Percentiles rank a stretch among this genome's conserved stretches.
Conservation (phyloP, 1,284 basidiomycete genomes). For the Anthracocystis panici-leucophaei region DNA sequence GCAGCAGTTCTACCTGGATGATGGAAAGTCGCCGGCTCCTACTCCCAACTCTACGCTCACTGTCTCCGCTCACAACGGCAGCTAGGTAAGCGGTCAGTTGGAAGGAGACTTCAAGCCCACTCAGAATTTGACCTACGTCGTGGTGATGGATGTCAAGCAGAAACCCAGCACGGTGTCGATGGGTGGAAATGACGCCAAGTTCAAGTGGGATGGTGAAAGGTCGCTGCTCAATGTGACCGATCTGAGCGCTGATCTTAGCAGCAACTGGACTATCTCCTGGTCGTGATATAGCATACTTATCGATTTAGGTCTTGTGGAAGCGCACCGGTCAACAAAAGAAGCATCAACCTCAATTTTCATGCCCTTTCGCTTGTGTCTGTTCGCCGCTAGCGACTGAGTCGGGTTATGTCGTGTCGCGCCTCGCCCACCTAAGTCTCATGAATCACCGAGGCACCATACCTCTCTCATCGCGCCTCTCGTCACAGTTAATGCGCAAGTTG, state of each 20-base stretch:
- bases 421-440: too few species aligned
- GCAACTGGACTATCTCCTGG: slow-evolving; percentile 25
- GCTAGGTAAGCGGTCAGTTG: slow-evolving; percentile 35
- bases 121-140: slow-evolving; percentile 72
- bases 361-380: too few species aligned
- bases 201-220: slow-evolving; percentile 31
- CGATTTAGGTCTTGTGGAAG: too few species aligned
- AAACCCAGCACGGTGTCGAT: slow-evolving; percentile 41
- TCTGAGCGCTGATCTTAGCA: slow-evolving; percentile 43
- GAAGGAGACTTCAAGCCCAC: slow-evolving; percentile 72
- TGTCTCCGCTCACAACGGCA: slow-evolving; percentile 17
- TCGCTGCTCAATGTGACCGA: slow-evolving; percentile 50
- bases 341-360: too few species aligned
- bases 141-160: slow-evolving; percentile 72
- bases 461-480: background rate
- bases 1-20: slow-evolving; percentile 77
- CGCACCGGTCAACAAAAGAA: too few species aligned
- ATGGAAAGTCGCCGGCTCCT: slow-evolving; percentile 71
- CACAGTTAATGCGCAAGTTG: background rate
- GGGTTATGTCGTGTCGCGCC: too few species aligned
- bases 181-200: slow-evolving; percentile 4
- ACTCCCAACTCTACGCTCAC: slow-evolving; percentile 32
- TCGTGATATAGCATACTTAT: slow-evolving; percentile 2
- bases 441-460: too few species aligned
- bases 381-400: too few species aligned